phyloP scores from a whole-genome alignment of 2,329 filamentous ascomycete genomes.

The Talaromyces sp. region DNA sequence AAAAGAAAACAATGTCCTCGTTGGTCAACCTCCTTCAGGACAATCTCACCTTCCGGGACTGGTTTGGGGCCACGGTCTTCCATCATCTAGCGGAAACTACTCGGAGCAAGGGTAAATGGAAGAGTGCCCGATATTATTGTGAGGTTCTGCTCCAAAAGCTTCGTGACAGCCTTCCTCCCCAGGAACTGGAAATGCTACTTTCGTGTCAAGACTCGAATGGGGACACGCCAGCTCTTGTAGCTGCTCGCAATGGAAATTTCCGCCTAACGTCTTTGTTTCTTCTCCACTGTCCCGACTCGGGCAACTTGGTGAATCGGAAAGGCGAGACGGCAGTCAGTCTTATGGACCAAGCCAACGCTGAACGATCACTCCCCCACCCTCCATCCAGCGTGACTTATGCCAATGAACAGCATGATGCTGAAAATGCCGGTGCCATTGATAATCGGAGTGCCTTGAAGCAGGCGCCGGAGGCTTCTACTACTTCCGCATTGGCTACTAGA shows the following conservation, averaged over 20 bases:
- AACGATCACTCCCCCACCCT: constrained; percentile 61
- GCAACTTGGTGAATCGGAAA: constrained; percentile 74
- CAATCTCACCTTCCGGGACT: constrained; percentile 75
- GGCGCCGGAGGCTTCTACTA: constrained; percentile 49
- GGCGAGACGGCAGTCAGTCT: constrained; percentile 81
- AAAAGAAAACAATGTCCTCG: constrained; percentile 82
- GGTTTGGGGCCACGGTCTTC: constrained; percentile 79
- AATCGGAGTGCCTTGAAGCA: constrained; percentile 23
- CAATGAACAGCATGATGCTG: constrained; percentile 30
- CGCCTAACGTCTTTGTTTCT: constrained; percentile 63
- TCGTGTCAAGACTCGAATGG: constrained; percentile 80
- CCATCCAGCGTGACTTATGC: constrained; percentile 59
- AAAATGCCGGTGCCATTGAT: constrained; percentile 22
- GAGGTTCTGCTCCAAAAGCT: constrained; percentile 87
- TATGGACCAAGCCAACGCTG: constrained; percentile 66
- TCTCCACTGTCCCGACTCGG: constrained; percentile 68
- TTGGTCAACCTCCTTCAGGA: constrained; percentile 78
- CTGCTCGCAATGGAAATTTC: constrained; percentile 80
- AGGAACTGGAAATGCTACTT: constrained; percentile 70
- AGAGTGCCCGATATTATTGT: constrained; percentile 87
- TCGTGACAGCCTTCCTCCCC: constrained; percentile 67
- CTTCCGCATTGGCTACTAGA: constrained; percentile 63
- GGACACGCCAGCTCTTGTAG: constrained; percentile 84
- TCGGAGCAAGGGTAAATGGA: constrained; percentile 76
- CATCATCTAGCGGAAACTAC: constrained; percentile 92